These are phyloP conservation scores for Talaromyces atroroseus DNA, from an alignment of 2,329 filamentous ascomycete species.

Conservation along the genomic window DNA sequence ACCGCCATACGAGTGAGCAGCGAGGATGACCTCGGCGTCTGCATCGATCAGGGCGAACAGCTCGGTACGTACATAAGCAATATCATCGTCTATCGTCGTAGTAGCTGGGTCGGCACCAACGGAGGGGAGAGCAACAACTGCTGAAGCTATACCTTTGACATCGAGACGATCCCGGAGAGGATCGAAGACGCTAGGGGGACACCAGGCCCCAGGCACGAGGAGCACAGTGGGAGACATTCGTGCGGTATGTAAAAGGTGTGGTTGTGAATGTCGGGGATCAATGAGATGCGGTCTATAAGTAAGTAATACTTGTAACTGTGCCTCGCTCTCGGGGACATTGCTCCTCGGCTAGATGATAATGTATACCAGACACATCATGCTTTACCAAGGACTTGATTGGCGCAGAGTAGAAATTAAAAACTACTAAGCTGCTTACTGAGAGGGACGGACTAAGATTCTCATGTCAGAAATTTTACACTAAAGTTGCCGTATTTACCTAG, in stretches of 20 bases:
- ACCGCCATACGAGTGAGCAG: slow-evolving; percentile 32
- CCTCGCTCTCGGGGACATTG: too few species aligned
- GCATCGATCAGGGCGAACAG: background rate
- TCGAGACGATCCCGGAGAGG: background rate
- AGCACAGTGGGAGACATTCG: background rate
- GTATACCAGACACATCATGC: too few species aligned
- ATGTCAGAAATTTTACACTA: too few species aligned
- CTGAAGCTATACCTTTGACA: background rate
- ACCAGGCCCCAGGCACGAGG: background rate
- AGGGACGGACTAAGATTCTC: too few species aligned
- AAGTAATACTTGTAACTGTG: too few species aligned
- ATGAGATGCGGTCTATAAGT: background rate
- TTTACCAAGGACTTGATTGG: too few species aligned
- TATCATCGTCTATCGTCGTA: background rate
- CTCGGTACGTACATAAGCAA: background rate
- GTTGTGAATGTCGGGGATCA: background rate
- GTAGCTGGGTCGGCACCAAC: background rate
- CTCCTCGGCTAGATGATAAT: too few species aligned
- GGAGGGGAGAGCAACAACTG: background rate
- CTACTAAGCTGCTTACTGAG: too few species aligned
- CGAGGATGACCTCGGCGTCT: slow-evolving; percentile 23
- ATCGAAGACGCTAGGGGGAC: background rate
- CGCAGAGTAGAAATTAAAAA: too few species aligned
- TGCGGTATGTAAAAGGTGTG: background rate
- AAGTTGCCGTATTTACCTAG: too few species aligned